phyloP scores from a whole-genome alignment of 192 early-diverging fungal genomes.

The Gamsiella multidivaricata region DNA sequence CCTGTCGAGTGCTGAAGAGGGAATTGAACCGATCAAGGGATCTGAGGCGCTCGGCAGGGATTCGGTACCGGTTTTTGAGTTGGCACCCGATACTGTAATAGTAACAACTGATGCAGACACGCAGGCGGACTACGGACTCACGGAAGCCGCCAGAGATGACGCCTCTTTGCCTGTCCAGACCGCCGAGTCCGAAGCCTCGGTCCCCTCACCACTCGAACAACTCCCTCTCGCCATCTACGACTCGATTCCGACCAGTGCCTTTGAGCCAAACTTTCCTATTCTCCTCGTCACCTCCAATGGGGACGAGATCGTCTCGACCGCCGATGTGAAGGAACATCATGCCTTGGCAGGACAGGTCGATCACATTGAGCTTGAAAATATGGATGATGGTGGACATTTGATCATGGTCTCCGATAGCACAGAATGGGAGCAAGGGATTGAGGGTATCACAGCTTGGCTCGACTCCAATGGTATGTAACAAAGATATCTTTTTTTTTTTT shows the following conservation, averaged over 20 bases:
- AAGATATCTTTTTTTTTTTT: neutral
- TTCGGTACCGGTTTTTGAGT: constrained; percentile 10
- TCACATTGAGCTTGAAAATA: constrained; percentile 48
- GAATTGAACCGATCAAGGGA: neutral
- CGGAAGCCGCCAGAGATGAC: neutral
- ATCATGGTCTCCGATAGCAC: constrained; percentile 52
- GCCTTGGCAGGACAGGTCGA: constrained; percentile 33
- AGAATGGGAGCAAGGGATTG: constrained; percentile 51
- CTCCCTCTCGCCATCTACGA: constrained; percentile 44
- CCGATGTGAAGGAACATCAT: constrained; percentile 41
- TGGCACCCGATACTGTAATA: too few relatives aligned
- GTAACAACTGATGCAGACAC: neutral
- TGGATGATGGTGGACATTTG: constrained; percentile 45
- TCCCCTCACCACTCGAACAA: constrained; percentile 41
- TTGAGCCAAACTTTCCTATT: constrained; percentile 46
- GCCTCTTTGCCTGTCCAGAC: constrained; percentile 24
- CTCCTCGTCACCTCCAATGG: constrained; percentile 40
- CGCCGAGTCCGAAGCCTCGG: constrained; percentile 40
- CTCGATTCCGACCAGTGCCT: constrained; percentile 28
- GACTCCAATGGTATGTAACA: constrained; percentile 54
- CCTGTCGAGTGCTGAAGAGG: neutral
- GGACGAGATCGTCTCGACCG: constrained; percentile 45
- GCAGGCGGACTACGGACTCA: neutral
- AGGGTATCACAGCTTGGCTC: constrained; percentile 50
- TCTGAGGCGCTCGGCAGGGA: constrained; percentile 29